These are phyloP conservation scores for Diaporthe australafricana DNA, from an alignment of 2,329 filamentous ascomycete species.

Conservation along the genomic window DNA sequence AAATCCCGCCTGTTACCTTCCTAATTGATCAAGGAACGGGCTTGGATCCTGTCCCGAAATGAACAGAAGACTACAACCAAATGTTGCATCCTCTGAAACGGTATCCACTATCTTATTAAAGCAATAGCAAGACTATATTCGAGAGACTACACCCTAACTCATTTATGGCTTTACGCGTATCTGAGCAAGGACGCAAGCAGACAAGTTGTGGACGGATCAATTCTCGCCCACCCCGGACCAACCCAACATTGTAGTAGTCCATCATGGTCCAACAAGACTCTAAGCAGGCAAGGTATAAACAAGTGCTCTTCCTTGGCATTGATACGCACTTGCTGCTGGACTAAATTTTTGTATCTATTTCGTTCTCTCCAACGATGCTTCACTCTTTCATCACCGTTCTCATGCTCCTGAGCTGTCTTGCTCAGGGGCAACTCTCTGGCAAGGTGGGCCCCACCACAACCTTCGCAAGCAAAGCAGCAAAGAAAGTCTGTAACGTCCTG, in stretches of 20 bases:
- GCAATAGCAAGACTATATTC: not conserved
- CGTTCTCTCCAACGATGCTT: not conserved
- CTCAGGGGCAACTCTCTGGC: conserved; percentile 52
- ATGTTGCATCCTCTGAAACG: not conserved
- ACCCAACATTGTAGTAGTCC: not conserved
- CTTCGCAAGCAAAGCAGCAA: conserved; percentile 53
- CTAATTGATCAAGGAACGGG: not conserved
- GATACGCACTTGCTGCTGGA: not conserved
- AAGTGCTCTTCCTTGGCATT: not conserved
- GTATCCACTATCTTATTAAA: not conserved
- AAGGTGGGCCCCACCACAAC: conserved; percentile 57
- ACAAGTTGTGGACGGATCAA: not conserved
- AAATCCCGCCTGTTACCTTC: not conserved
- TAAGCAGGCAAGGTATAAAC: not conserved
- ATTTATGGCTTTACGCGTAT: not conserved
- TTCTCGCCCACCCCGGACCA: not conserved
- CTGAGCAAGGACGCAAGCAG: not conserved
- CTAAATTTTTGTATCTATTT: not conserved
- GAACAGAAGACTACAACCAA: not conserved
- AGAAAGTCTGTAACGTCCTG: conserved; percentile 62
- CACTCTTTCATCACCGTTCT: not conserved
- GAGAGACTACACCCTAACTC: not conserved
- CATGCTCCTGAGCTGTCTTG: conserved; percentile 12
- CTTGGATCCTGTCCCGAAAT: not conserved
- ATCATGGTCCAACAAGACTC: not conserved